These are phyloP conservation scores for Curvularia hawaiiensis DNA, from an alignment of 2,329 filamentous ascomycete genomes.

Conservation along the genomic window DNA sequence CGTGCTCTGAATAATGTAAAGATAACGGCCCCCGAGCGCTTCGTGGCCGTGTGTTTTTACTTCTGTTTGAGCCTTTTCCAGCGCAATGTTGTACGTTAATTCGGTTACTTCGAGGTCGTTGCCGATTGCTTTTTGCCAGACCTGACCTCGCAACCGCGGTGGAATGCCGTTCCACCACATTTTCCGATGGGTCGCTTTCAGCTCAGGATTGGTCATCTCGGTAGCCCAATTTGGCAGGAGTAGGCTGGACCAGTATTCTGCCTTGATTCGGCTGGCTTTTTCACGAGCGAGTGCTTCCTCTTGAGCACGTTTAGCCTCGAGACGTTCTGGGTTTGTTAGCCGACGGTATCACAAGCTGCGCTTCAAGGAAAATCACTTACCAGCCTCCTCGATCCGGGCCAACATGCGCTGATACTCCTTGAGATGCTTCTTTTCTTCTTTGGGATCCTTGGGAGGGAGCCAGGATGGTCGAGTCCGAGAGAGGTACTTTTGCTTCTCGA, in stretches of 20 bases:
- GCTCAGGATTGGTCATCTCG: slow-evolving; percentile 58
- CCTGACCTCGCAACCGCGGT: slow-evolving; percentile 68
- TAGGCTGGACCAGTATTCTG: slow-evolving; percentile 74
- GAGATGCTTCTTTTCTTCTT: slow-evolving; percentile 88
- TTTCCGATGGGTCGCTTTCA: slow-evolving; percentile 57
- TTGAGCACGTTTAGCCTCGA: slow-evolving; percentile 48
- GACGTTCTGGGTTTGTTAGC: slow-evolving; percentile 36
- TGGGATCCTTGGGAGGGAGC: slow-evolving; percentile 85
- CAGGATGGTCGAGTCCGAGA: slow-evolving; percentile 79
- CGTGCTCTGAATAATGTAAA: slow-evolving; percentile 58
- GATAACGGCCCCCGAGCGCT: slow-evolving; percentile 34
- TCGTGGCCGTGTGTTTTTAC: slow-evolving; percentile 60
- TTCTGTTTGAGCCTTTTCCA: slow-evolving; percentile 67
- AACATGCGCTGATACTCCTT: slow-evolving; percentile 87
- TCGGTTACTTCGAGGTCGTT: slow-evolving; percentile 73
- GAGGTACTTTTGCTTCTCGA: slow-evolving; percentile 83
- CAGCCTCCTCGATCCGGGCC: slow-evolving; percentile 63
- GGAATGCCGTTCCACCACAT: slow-evolving; percentile 84
- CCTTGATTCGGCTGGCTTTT: slow-evolving; percentile 56
- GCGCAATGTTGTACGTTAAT: slow-evolving; percentile 71
- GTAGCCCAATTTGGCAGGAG: slow-evolving; percentile 77
- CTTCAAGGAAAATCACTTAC: slow-evolving; percentile 42
- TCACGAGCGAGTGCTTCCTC: slow-evolving; percentile 58
- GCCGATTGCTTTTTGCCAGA: slow-evolving; percentile 74
- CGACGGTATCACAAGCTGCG: neutral